phyloP scores from a whole-genome alignment of 2,329 filamentous ascomycete genomes.

The Diaporthe vexans region DNA sequence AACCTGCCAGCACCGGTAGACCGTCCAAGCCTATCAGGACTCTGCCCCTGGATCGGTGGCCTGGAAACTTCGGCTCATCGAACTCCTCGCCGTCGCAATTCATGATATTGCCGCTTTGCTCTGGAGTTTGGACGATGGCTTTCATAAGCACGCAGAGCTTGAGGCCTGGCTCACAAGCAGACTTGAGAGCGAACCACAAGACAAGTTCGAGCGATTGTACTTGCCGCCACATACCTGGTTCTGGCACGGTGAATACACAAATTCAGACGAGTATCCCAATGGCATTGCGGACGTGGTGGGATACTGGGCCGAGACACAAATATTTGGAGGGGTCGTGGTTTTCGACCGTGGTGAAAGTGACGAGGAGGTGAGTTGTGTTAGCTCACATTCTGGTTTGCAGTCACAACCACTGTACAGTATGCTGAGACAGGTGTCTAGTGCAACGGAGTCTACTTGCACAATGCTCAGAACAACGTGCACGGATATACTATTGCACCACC shows the following conservation, averaged over 20 bases:
- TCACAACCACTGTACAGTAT: too few relatives aligned
- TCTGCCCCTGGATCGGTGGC: neutral
- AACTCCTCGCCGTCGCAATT: neutral
- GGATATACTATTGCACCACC: neutral
- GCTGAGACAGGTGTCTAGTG: neutral
- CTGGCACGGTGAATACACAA: neutral
- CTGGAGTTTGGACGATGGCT: neutral
- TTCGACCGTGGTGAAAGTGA: conserved; percentile 2
- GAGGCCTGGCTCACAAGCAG: conserved; percentile 1
- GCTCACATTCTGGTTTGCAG: neutral
- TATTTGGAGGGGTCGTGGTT: conserved; percentile 2
- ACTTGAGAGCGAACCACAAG: neutral
- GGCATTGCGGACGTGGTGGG: neutral
- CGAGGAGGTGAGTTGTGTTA: neutral
- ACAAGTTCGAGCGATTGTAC: neutral
- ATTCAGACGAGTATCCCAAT: neutral
- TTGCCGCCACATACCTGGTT: conserved; percentile 10
- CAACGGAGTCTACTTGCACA: conserved; percentile 3
- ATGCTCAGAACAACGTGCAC: neutral
- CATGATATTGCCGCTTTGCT: neutral
- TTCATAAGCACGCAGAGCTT: conserved; percentile 1
- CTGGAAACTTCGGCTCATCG: conserved; percentile 6
- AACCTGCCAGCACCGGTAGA: neutral
- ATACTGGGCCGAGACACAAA: conserved; percentile 2
- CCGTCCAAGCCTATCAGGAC: neutral